Percentiles rank a stretch among this genome's conserved stretches.
These are phyloP conservation scores for Microdochium paspali DNA, from an alignment of 2,329 filamentous ascomycete genomes.

Conservation along the genomic window DNA sequence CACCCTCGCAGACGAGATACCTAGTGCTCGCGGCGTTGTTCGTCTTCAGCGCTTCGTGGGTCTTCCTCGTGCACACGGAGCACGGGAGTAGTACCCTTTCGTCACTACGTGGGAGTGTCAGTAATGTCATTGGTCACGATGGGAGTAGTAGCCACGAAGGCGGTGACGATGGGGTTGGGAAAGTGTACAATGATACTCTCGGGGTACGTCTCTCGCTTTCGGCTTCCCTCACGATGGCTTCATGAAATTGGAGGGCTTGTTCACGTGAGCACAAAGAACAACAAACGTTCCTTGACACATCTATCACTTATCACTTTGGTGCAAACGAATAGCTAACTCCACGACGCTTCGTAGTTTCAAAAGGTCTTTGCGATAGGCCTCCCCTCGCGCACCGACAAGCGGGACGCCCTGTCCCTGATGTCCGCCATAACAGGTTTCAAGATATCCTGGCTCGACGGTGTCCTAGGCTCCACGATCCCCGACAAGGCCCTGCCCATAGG, in stretches of 20 bases:
- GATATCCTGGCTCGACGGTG: conserved; percentile 32
- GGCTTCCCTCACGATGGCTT: background rate
- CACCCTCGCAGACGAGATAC: background rate
- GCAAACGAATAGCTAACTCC: too few relatives aligned
- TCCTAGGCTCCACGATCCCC: conserved; percentile 25
- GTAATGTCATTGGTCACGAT: too few relatives aligned
- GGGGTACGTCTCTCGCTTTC: background rate
- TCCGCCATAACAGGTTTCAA: conserved; percentile 29
- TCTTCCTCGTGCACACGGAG: background rate
- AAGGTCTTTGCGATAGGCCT: conserved; percentile 31
- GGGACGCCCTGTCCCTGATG: conserved; percentile 34
- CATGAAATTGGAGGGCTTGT: too few relatives aligned
- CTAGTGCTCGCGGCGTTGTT: background rate
- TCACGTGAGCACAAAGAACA: too few relatives aligned
- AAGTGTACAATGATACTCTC: background rate
- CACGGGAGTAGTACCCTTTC: background rate
- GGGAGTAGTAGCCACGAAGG: background rate
- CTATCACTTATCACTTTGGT: too few relatives aligned
- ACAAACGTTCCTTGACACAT: too few relatives aligned
- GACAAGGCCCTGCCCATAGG: conserved; percentile 26
- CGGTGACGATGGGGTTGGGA: background rate
- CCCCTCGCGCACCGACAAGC: conserved; percentile 35
- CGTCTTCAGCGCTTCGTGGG: background rate
- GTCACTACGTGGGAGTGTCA: background rate
- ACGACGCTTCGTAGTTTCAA: conserved; percentile 7